Conservation (phyloP, 2,329 filamentous ascomycete species). For the Venturia nashicola region DNA sequence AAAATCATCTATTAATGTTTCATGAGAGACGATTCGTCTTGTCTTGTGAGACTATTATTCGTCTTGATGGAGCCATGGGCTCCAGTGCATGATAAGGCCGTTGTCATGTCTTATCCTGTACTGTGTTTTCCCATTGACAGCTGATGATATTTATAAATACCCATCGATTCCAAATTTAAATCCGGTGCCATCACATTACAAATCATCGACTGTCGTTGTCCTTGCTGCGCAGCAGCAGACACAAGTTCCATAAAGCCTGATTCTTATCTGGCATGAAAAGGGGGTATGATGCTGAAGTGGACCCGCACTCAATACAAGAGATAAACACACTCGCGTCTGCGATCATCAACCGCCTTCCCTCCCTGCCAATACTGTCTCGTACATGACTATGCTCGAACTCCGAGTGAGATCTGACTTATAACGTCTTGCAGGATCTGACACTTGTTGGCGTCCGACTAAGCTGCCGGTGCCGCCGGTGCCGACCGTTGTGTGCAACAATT, state of each 20-base stretch:
- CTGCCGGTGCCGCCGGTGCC: not conserved
- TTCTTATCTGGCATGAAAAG: not conserved
- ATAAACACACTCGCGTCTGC: no score
- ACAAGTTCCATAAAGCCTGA: not conserved
- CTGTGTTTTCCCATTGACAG: no score
- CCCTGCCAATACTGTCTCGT: not conserved
- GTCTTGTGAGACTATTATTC: no score
- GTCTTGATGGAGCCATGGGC: no score
- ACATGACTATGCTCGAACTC: not conserved
- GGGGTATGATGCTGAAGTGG: not conserved
- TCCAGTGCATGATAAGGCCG: no score
- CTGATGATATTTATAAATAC: no score
- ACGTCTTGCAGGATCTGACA: not conserved
- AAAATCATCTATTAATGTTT: no score
- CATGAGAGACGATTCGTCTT: no score
- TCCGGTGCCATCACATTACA: not conserved
- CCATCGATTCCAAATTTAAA: no score
- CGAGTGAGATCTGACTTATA: not conserved
- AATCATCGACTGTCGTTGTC: not conserved
- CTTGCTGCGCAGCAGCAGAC: not conserved
- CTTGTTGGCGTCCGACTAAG: not conserved
- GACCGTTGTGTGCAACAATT: not conserved
- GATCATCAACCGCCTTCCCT: not conserved
- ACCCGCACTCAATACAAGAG: not conserved
- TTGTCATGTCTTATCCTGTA: no score